Base-by-base conservation (phyloP, 2,329 filamentous ascomycete species). In the Epichloe sylvatica region DNA sequence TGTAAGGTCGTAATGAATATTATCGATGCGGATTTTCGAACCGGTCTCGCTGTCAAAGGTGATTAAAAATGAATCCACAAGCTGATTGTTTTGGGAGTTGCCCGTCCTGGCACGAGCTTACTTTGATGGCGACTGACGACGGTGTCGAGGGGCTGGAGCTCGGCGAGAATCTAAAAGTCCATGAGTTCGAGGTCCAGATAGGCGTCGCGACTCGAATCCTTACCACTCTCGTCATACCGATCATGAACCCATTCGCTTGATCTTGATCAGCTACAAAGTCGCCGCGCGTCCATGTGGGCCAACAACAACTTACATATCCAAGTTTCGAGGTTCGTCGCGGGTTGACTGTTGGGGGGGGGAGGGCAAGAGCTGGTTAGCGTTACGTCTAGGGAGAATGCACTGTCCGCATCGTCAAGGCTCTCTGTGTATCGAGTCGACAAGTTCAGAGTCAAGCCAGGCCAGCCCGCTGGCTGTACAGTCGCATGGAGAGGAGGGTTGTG, bases 191-290 rank as follows among this genome's bases (percentile, higher is more conserved):
- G 34, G 41, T 37, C 21, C 23, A 25, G 23, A 46, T 25, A 36
- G 46, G 33, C 25, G 25, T 43, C 40, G 21, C 9, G 39, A 19
- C 25, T n/a, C 35, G 23, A 41, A 41, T 51, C 49, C 62, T 60
- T 70, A 77, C 82, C 75, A 64, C 83, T 77, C 61, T 87, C 86
- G 65, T 92, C 86, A 64, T 81, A 94, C 64, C 82, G 86, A 70
- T 94, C 87, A 66, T 96, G 90, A 58, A 95, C 87, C 90, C 90
- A 96, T 73, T 94, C 89, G 62, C 87, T 87, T 55, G 23, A 13
- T 25, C 7, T 12, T 35, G 43, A 15, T 46, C 45, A 41, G 49
- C 30, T 42, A 39, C 19, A n/a, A 17, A 49, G 58, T 67, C 53
- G 66, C 59, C 48, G 36, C 49, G 45, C 21, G 46, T 41, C 19